Percentiles rank a stretch among this genome's conserved stretches.
Evolutionary conservation across 177 flowering plant genomes (phyloP).

Genomic region (Vitis hybrid): DNA sequence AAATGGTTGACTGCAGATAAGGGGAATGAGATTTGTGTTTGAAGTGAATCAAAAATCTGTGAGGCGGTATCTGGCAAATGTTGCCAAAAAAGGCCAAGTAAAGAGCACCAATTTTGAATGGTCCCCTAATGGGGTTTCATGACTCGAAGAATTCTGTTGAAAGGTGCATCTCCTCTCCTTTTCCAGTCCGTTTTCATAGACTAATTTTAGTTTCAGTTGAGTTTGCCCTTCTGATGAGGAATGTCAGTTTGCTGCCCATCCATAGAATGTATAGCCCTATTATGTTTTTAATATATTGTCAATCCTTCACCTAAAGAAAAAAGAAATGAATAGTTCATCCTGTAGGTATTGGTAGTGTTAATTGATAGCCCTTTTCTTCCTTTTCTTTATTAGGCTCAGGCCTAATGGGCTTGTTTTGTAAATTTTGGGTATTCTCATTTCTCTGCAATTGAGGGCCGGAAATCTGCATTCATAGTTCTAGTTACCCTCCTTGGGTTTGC

Average conservation of each 20-base stretch:
- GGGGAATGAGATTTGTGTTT: constrained; percentile 60
- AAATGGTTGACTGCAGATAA: constrained; percentile 47
- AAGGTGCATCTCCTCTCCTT: not conserved
- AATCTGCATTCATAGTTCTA: too few species aligned
- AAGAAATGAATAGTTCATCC: too few species aligned
- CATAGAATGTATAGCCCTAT: not conserved
- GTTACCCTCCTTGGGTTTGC: too few species aligned
- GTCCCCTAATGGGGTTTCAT: constrained; percentile 18
- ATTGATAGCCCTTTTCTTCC: too few species aligned
- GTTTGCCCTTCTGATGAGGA: not conserved
- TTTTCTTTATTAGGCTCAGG: too few species aligned
- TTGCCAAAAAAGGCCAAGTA: constrained; percentile 15
- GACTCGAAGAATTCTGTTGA: not conserved
- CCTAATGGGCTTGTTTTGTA: too few species aligned
- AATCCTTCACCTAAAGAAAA: too few species aligned
- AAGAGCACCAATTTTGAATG: constrained; percentile 26
- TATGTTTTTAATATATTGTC: not conserved
- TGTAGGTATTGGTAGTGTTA: too few species aligned
- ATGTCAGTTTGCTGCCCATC: not conserved
- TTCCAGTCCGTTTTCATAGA: not conserved
- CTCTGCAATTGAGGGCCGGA: too few species aligned
- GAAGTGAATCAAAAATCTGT: constrained; percentile 45
- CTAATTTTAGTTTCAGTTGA: not conserved
- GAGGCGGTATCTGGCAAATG: constrained; percentile 32
- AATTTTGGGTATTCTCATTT: too few species aligned